These are phyloP conservation scores for Fusarium penzigii DNA, from an alignment of 2,329 filamentous ascomycete genomes.

Conservation along the genomic window DNA sequence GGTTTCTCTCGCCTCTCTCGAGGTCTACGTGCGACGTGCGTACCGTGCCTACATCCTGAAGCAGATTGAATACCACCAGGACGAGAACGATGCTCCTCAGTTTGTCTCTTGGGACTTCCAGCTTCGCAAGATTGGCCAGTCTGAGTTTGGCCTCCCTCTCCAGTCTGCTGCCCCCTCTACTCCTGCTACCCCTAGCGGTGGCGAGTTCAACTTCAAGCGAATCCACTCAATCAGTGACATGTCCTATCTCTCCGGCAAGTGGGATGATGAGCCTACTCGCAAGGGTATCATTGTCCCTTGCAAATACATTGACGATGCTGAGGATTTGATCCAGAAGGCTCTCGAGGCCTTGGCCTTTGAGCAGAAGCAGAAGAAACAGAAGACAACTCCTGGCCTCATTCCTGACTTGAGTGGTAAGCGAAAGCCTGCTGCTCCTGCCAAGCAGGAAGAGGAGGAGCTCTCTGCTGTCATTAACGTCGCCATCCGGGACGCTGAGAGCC, in stretches of 20 bases:
- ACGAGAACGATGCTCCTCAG: conserved; percentile 65
- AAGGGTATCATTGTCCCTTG: conserved; percentile 96
- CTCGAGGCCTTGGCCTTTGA: conserved; percentile 75
- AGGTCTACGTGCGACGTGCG: conserved; percentile 93
- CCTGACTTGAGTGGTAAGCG: conserved; percentile 76
- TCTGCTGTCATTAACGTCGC: conserved; percentile 92
- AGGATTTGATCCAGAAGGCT: conserved; percentile 81
- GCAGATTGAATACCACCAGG: conserved; percentile 84
- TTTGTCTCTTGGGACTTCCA: conserved; percentile 96
- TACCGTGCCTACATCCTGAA: conserved; percentile 96
- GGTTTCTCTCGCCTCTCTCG: conserved; percentile 89
- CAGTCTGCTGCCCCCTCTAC: conserved; percentile 81
- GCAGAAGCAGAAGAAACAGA: conserved; percentile 57
- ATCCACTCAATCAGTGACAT: conserved; percentile 96
- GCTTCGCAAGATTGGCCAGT: conserved; percentile 87
- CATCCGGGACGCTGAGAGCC: conserved; percentile 81
- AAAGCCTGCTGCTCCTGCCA: conserved; percentile 42
- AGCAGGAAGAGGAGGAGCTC: conserved; percentile 63
- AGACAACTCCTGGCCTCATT: conserved; percentile 59
- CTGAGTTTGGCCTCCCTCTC: conserved; percentile 82
- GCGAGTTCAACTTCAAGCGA: conserved; percentile 68
- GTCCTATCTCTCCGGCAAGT: conserved; percentile 78
- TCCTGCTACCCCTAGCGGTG: conserved; percentile 70
- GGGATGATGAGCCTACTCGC: conserved; percentile 74
- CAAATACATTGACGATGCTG: conserved; percentile 89